Percentiles rank a stretch among this genome's conserved stretches.
Conservation (phyloP, 306 rosid species). For the Dalbergia cochinchinensis region DNA sequence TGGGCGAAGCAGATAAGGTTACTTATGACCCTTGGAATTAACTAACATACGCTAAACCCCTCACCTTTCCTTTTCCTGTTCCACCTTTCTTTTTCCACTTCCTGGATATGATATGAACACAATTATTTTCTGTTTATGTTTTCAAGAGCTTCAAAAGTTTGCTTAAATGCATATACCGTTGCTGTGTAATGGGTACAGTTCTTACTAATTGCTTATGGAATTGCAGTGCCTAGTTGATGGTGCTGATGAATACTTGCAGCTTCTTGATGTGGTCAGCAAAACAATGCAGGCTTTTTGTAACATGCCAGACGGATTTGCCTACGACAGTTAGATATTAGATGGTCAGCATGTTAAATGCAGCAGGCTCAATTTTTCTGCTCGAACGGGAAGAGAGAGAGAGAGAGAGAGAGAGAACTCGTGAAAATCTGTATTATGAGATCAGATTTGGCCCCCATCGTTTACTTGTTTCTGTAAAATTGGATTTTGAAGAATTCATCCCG, state of each 20-base stretch:
- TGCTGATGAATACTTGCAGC: constrained; percentile 91
- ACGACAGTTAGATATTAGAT: constrained; percentile 41
- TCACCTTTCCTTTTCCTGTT: not conserved
- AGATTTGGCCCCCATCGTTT: constrained; percentile 3
- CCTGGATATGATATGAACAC: not conserved
- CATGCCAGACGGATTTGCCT: constrained; percentile 72
- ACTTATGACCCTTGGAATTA: constrained; percentile 18
- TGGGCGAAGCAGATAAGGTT: constrained; percentile 94
- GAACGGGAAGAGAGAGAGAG: not conserved
- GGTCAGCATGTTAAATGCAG: not conserved
- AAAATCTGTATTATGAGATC: not conserved
- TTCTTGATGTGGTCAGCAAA: constrained; percentile 80
- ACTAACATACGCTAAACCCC: not conserved
- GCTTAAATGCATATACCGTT: not conserved
- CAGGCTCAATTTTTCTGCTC: constrained; percentile 17
- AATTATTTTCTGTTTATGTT: constrained; percentile 6
- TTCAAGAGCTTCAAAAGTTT: constrained; percentile 1
- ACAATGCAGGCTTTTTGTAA: constrained; percentile 70
- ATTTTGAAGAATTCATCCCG: constrained; percentile 8
- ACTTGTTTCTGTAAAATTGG: constrained; percentile 37
- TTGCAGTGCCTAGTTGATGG: constrained; percentile 89
- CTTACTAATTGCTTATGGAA: constrained; percentile 46
- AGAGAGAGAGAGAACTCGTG: not conserved
- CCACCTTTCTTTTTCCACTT: constrained; percentile 6
- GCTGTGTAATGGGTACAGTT: constrained; percentile 4